These are phyloP conservation scores for Alternaria burnsii DNA, from an alignment of 2,329 filamentous ascomycete genomes.

Conservation along the genomic window DNA sequence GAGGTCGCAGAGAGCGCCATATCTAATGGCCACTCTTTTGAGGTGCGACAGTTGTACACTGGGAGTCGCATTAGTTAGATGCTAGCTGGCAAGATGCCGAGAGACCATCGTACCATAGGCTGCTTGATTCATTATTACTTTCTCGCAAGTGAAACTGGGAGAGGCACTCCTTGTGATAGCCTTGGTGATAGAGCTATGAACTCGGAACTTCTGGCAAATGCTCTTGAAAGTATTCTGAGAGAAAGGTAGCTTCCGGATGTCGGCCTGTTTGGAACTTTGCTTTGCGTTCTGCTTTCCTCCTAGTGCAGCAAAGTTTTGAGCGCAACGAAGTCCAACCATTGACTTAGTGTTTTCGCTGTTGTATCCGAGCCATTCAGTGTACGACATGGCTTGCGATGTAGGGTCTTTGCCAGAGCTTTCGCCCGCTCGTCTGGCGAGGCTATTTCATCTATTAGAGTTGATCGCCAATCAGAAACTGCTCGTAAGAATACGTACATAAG, in stretches of 20 bases:
- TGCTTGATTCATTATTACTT: not conserved
- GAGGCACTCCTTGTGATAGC: not conserved
- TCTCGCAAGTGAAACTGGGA: not conserved
- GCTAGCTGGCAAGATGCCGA: no score
- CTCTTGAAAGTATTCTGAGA: not conserved
- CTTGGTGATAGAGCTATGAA: not conserved
- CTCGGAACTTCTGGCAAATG: not conserved
- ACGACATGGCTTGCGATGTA: no score
- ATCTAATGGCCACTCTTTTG: not conserved
- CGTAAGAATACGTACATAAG: no score
- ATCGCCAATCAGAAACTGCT: no score
- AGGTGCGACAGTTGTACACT: not conserved
- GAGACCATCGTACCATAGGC: not conserved
- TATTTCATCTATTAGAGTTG: not conserved
- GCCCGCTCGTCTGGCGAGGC: not conserved
- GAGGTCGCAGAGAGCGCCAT: not conserved
- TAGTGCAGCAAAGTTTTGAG: no score
- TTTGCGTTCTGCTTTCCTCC: no score
- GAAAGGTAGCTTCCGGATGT: not conserved
- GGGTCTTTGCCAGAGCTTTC: no score
- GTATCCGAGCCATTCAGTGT: no score
- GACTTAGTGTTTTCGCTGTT: no score
- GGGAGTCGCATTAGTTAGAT: not conserved
- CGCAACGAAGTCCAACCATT: no score
- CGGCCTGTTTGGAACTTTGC: not conserved